Conservation (phyloP, 352 stramenopile species). For the Phytopythium litorale region DNA sequence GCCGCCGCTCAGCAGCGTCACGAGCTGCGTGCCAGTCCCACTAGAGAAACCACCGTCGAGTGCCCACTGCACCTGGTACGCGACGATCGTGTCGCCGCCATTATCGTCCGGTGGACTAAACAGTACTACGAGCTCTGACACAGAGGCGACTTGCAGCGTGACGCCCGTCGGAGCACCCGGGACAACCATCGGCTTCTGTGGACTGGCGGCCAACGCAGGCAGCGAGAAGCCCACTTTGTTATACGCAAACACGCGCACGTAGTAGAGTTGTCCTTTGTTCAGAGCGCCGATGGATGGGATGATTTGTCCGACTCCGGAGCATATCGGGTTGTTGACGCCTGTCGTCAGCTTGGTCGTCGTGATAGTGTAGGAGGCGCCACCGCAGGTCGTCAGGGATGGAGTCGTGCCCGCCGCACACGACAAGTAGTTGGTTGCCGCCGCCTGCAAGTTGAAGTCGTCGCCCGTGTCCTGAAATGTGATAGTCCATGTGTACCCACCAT, state of each 20-base stretch:
- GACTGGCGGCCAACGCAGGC: slow-evolving; percentile 39
- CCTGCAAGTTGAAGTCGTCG: slow-evolving; percentile 70
- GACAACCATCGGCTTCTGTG: slow-evolving; percentile 81
- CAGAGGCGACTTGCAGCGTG: slow-evolving; percentile 57
- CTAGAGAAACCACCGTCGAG: slow-evolving; percentile 64
- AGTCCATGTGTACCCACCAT: slow-evolving; percentile 80
- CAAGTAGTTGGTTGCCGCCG: slow-evolving; percentile 20
- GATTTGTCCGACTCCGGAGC: slow-evolving; percentile 67
- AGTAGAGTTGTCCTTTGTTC: slow-evolving; percentile 90
- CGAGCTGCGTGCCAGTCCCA: slow-evolving; percentile 16
- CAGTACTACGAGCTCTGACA: slow-evolving; percentile 86
- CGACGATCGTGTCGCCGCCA: slow-evolving; percentile 81
- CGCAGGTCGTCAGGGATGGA: slow-evolving; percentile 16
- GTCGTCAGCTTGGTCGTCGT: slow-evolving; percentile 53
- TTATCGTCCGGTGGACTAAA: slow-evolving; percentile 87
- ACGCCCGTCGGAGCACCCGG: slow-evolving; percentile 65
- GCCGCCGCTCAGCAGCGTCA: slow-evolving; percentile 53
- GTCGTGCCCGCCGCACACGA: slow-evolving; percentile 9
- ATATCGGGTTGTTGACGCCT: slow-evolving; percentile 71
- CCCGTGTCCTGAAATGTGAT: slow-evolving; percentile 89
- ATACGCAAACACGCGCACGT: slow-evolving; percentile 93
- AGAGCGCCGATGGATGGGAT: slow-evolving; percentile 68
- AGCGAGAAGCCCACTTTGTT: slow-evolving; percentile 93
- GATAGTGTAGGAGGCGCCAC: slow-evolving; percentile 34
- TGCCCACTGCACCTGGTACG: slow-evolving; percentile 93